These are phyloP conservation scores for Jaltomata sinuosa DNA, from an alignment of 257 asterid genomes.

Conservation along the genomic window DNA sequence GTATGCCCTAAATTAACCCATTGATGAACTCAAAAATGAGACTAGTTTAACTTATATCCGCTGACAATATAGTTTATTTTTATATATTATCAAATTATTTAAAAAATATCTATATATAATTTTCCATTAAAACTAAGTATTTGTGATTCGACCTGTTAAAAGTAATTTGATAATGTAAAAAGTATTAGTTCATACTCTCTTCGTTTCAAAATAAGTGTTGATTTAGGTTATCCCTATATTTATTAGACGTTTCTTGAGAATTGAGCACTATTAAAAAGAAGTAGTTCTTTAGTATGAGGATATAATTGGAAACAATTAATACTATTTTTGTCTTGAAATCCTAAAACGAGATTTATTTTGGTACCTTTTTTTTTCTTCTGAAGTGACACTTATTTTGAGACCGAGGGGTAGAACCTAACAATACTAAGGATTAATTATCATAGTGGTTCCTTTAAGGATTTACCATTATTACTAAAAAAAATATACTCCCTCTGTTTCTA, in stretches of 20 bases:
- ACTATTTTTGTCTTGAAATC: background rate
- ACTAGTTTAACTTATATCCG: background rate
- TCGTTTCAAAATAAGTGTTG: background rate
- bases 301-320: background rate
- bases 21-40: background rate
- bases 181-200: no score
- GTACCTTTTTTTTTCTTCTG: accelerated
- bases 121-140: background rate
- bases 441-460: background rate
- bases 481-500: no score
- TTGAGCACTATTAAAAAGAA: background rate
- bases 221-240: background rate
- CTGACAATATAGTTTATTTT: background rate
- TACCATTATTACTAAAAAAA: accelerated
- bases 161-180: background rate
- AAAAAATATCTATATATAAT: background rate
- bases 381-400: background rate
- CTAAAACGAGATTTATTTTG: accelerated
- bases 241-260: background rate
- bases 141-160: background rate
- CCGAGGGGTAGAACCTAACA: background rate
- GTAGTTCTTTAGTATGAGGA: background rate
- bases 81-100: background rate
- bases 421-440: background rate
- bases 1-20: slow-evolving; percentile 10